Evolutionary conservation across 371 early-diverging fungal genomes (phyloP).

Genomic region (Fennellomyces sp.): DNA sequence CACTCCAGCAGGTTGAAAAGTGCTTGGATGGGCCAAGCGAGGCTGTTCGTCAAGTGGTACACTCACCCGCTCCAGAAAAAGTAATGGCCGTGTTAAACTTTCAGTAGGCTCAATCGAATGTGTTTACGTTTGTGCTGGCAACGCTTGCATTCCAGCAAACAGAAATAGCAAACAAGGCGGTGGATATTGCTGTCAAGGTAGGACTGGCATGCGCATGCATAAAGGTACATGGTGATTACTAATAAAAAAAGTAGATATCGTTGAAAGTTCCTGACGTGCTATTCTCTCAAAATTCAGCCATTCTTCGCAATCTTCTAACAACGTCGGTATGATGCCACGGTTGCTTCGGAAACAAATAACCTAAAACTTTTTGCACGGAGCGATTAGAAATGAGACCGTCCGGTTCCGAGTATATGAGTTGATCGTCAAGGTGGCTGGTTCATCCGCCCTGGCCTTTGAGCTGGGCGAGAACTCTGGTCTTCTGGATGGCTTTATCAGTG

Average conservation of each 20-base stretch:
- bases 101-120: constrained; percentile 40
- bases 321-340: constrained; percentile 20
- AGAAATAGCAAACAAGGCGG: constrained; percentile 39
- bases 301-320: constrained; percentile 16
- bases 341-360: neutral
- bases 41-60: constrained; percentile 27
- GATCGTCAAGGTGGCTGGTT: constrained; percentile 37
- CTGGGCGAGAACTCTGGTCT: constrained; percentile 35
- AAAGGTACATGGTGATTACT: too few relatives aligned
- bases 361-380: neutral
- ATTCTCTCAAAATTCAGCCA: neutral
- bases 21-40: constrained; percentile 26
- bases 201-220: neutral
- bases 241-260: neutral
- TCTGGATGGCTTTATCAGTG: constrained; percentile 25
- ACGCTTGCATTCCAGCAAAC: constrained; percentile 49
- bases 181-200: constrained; percentile 39
- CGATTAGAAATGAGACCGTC: constrained; percentile 40
- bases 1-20: constrained; percentile 46
- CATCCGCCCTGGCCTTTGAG: constrained; percentile 45
- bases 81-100: neutral
- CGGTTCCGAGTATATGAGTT: constrained; percentile 56
- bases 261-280: constrained; percentile 4
- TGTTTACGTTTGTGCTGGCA: constrained; percentile 35
- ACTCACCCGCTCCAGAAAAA: neutral